A percentile compares a stretch with the other conserved stretches of the same genome.
Conservation (phyloP, 805 yeast species). For the Ogataea henricii region DNA sequence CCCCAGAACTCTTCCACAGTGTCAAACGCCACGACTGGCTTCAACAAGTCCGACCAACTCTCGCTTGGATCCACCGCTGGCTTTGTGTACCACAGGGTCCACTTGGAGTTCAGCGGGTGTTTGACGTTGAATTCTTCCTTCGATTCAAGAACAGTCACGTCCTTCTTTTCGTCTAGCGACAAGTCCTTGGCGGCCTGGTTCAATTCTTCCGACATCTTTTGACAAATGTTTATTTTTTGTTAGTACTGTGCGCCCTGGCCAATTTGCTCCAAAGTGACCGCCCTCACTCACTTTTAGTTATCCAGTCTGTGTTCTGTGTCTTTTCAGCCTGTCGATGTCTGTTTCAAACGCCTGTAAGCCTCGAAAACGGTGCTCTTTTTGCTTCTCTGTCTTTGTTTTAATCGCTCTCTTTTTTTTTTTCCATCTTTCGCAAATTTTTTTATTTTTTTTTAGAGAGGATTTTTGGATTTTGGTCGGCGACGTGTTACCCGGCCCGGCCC, state of each 20-base stretch:
- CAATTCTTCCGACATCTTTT: constrained; percentile 37
- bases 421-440: constrained; percentile 14
- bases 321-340: constrained; percentile 3
- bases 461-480: constrained; percentile 9
- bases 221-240: neutral
- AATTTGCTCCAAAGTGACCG: too few relatives aligned
- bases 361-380: neutral
- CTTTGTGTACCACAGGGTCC: constrained; percentile 98
- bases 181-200: constrained; percentile 37
- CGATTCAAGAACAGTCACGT: constrained; percentile 56
- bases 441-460: constrained; percentile 20
- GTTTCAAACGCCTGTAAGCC: neutral
- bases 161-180: constrained; percentile 36
- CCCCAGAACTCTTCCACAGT: constrained; percentile 99
- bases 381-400: constrained; percentile 10
- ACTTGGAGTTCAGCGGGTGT: constrained; percentile 87
- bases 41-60: constrained; percentile 89
- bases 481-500: constrained; percentile 15
- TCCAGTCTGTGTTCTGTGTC: constrained; percentile 4
- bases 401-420: constrained; percentile 15
- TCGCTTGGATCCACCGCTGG: constrained; percentile 79
- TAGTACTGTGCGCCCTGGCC: too few relatives aligned
- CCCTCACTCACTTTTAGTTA: constrained; percentile 11
- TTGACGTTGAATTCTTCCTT: constrained; percentile 68
- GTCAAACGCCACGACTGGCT: constrained; percentile 87